Percentiles rank a stretch among this genome's conserved stretches.
phyloP scores from a whole-genome alignment of 2,329 filamentous ascomycete genomes.

The Aurifilum marmelostoma region DNA sequence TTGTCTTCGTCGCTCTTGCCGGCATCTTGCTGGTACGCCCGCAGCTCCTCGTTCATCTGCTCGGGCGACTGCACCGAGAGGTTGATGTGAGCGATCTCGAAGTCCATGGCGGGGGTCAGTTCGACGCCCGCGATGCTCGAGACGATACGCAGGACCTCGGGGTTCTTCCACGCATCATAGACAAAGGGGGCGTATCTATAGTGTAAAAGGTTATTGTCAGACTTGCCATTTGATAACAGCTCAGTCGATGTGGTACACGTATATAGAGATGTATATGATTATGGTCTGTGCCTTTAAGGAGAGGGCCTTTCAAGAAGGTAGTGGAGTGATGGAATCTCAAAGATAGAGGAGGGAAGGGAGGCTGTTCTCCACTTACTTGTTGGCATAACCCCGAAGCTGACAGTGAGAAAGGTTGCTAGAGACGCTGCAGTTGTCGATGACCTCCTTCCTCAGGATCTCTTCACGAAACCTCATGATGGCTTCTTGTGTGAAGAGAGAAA shows the following conservation, averaged over 20 bases:
- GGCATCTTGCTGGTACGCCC: constrained; percentile 46
- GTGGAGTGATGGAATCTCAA: background rate
- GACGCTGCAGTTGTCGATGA: constrained; percentile 60
- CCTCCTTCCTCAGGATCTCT: constrained; percentile 62
- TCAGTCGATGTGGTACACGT: background rate
- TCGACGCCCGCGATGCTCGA: constrained; percentile 59
- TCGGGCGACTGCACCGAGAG: constrained; percentile 53
- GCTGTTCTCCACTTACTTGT: constrained; percentile 28
- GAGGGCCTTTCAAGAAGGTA: too few relatives aligned
- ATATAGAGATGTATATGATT: too few relatives aligned
- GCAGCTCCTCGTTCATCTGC: constrained; percentile 47
- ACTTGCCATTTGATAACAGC: background rate
- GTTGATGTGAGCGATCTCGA: constrained; percentile 61
- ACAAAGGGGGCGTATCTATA: constrained; percentile 61
- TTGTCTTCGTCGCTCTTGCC: constrained; percentile 55
- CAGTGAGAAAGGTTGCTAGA: constrained; percentile 36
- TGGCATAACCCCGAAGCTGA: constrained; percentile 29
- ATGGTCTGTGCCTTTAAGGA: too few relatives aligned
- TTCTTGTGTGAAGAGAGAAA: constrained; percentile 64
- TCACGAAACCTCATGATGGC: constrained; percentile 64
- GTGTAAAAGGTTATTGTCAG: background rate
- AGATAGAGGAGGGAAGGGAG: too few relatives aligned
- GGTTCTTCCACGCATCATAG: constrained; percentile 53
- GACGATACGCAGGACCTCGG: constrained; percentile 49
- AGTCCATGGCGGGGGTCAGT: constrained; percentile 56